Conservation (phyloP, 2,329 filamentous ascomycete species). For the Dactylellina sp. region DNA sequence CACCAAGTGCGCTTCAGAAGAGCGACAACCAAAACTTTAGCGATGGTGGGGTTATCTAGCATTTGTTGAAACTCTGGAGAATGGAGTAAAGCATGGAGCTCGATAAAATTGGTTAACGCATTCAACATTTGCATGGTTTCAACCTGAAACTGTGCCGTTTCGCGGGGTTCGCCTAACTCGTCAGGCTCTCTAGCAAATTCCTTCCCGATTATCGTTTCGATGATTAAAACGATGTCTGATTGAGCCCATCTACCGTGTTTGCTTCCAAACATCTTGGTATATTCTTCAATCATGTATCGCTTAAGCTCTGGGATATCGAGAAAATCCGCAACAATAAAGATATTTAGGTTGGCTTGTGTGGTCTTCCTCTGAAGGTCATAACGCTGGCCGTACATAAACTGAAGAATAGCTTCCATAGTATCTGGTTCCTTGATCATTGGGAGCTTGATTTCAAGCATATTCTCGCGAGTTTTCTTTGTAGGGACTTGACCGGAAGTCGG, state of each 20-base stretch:
- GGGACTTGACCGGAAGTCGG: background rate
- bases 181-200: conserved; percentile 1
- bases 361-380: conserved; percentile 17
- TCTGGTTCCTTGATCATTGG: conserved; percentile 15
- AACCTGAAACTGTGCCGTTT: conserved; percentile 5
- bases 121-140: conserved; percentile 26
- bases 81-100: conserved; percentile 6
- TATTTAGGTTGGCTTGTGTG: conserved; percentile 7
- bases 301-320: conserved; percentile 20
- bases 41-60: background rate
- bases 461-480: background rate
- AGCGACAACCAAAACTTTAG: conserved; percentile 18
- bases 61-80: conserved; percentile 25
- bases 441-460: conserved; percentile 6
- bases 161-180: conserved; percentile 3
- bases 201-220: conserved; percentile 23
- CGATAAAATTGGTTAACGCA: conserved; percentile 23
- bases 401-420: conserved; percentile 18
- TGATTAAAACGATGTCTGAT: conserved; percentile 15
- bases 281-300: conserved; percentile 21
- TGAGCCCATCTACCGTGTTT: conserved; percentile 33
- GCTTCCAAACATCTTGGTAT: conserved; percentile 19
- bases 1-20: conserved; percentile 18
- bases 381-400: conserved; percentile 28
- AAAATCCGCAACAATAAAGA: conserved; percentile 15